A percentile compares a stretch with the other conserved stretches of the same genome.
phyloP scores from a whole-genome alignment of 1,139 yeast species.

The Pichia sp. region DNA sequence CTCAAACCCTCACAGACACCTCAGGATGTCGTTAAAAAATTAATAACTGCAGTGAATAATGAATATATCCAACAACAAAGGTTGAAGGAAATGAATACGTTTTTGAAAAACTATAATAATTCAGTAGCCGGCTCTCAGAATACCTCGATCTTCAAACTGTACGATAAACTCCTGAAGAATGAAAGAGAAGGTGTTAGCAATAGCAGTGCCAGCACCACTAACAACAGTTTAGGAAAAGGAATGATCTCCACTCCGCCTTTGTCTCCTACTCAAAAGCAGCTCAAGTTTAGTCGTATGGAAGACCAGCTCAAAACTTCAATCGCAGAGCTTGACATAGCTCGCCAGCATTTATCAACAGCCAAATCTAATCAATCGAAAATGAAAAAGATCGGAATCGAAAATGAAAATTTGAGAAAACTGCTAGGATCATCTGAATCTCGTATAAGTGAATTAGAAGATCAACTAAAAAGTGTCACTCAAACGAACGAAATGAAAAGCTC shows the following conservation, averaged over 20 bases:
- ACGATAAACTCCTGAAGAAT: conserved; percentile 12
- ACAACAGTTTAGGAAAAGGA: background rate
- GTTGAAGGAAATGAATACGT: conserved; percentile 28
- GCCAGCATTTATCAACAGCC: conserved; percentile 23
- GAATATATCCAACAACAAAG: conserved; percentile 34
- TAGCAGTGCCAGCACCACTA: conserved; percentile 16
- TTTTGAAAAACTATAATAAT: conserved; percentile 33
- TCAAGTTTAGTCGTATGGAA: conserved; percentile 24
- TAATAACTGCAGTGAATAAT: conserved; percentile 31
- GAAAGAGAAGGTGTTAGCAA: background rate
- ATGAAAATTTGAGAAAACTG: conserved; percentile 3
- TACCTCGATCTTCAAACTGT: conserved; percentile 10
- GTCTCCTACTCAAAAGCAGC: conserved; percentile 24
- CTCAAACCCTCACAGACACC: conserved; percentile 27
- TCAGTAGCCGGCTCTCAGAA: conserved; percentile 15
- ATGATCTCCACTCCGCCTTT: conserved; percentile 8
- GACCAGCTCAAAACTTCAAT: conserved; percentile 25
- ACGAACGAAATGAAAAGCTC: background rate
- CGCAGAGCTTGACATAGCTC: conserved; percentile 20
- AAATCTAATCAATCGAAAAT: conserved; percentile 19
- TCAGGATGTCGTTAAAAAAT: conserved; percentile 31
- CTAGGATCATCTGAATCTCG: background rate
- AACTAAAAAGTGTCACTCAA: background rate
- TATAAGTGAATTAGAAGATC: conserved; percentile 1
- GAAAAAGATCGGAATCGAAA: conserved; percentile 4